These are phyloP conservation scores for Letharia columbiana DNA, from an alignment of 495 filamentous ascomycete genomes.

Conservation along the genomic window DNA sequence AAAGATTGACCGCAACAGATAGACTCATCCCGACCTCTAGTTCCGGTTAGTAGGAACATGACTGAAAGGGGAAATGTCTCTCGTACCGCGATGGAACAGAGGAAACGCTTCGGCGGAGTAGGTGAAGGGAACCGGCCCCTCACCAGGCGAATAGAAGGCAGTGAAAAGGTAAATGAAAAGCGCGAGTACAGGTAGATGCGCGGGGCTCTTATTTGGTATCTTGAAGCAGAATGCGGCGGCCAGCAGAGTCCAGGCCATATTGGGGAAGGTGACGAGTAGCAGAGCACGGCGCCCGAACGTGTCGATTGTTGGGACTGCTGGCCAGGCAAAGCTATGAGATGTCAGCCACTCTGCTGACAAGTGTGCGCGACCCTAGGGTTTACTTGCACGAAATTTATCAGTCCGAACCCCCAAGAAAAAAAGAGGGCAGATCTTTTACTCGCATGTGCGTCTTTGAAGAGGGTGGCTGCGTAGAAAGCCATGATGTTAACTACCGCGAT, in stretches of 20 bases:
- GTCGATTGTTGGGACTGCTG: constrained; percentile 78
- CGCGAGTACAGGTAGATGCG: constrained; percentile 55
- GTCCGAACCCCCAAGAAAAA: constrained; percentile 69
- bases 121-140: constrained; percentile 76
- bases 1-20: constrained; percentile 59
- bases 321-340: constrained; percentile 55
- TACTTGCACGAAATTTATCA: constrained; percentile 58
- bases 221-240: constrained; percentile 63
- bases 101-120: constrained; percentile 76
- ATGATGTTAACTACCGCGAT: constrained; percentile 55
- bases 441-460: constrained; percentile 59
- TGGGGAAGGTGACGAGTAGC: constrained; percentile 75
- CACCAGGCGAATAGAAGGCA: constrained; percentile 69
- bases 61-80: neutral
- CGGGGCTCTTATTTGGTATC: constrained; percentile 42
- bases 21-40: constrained; percentile 61
- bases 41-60: neutral
- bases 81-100: constrained; percentile 52
- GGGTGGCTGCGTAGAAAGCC: constrained; percentile 73
- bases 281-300: constrained; percentile 70
- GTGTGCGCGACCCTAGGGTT: no score
- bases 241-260: constrained; percentile 74
- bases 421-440: constrained; percentile 51
- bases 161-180: constrained; percentile 65
- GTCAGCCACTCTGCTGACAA: neutral